Conservation (phyloP, 2,329 filamentous ascomycete species). For the Chaetomium strumarium region DNA sequence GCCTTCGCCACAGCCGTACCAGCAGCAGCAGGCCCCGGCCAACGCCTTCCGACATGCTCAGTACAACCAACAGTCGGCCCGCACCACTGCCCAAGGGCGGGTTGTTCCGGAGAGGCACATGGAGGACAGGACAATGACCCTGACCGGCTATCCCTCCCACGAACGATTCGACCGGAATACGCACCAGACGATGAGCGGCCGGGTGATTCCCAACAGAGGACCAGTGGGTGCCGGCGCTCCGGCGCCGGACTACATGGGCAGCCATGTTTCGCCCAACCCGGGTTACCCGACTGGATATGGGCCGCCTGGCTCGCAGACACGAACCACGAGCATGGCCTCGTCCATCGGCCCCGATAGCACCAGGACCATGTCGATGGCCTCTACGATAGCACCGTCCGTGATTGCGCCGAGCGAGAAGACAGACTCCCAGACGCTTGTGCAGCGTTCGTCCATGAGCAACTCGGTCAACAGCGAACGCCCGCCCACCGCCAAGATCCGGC, state of each 20-base stretch:
- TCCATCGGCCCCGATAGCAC: constrained; percentile 45
- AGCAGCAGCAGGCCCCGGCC: constrained; percentile 52
- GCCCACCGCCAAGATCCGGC: constrained; percentile 57
- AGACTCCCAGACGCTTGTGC: constrained; percentile 37
- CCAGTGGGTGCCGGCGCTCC: constrained; percentile 31
- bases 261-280: constrained; percentile 28
- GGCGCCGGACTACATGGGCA: constrained; percentile 15
- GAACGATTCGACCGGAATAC: constrained; percentile 70
- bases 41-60: constrained; percentile 74
- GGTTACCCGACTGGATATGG: constrained; percentile 35
- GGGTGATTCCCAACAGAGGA: constrained; percentile 76
- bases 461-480: constrained; percentile 51
- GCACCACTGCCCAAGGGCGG: constrained; percentile 85
- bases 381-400: constrained; percentile 62
- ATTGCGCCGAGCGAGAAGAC: constrained; percentile 55
- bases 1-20: constrained; percentile 51
- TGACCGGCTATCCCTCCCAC: constrained; percentile 68
- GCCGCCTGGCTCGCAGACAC: constrained; percentile 49
- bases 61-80: constrained; percentile 59
- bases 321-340: constrained; percentile 57
- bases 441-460: constrained; percentile 53
- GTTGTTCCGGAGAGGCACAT: constrained; percentile 79
- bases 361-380: constrained; percentile 89
- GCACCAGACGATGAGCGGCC: constrained; percentile 89
- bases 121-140: constrained; percentile 91